phyloP scores from a whole-genome alignment of 306 rosid species.

The Rubus parviflorus region DNA sequence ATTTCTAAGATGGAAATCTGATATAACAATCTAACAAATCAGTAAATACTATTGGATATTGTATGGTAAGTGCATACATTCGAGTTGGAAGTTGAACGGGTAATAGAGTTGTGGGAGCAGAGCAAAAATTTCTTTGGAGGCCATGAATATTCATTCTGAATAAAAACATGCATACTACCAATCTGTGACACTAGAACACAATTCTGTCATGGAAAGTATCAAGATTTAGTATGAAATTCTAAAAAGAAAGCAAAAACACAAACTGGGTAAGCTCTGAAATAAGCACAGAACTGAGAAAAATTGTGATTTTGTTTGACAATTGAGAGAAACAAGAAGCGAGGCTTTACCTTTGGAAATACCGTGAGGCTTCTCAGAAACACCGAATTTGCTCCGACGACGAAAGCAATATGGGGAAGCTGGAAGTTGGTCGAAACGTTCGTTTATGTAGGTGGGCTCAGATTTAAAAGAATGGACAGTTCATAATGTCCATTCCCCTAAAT shows the following conservation, averaged over 20 bases:
- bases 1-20: background rate
- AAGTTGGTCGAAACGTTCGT: background rate
- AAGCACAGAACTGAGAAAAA: background rate
- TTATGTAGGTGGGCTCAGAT: background rate
- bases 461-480: background rate
- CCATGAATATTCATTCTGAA: slow-evolving; percentile 48
- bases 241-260: background rate
- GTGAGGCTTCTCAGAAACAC: background rate
- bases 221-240: background rate
- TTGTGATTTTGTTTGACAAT: background rate
- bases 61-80: slow-evolving; percentile 36
- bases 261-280: slow-evolving; percentile 12
- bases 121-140: slow-evolving; percentile 51
- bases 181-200: background rate
- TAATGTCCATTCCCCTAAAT: no score
- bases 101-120: slow-evolving; percentile 48
- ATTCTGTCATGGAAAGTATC: background rate
- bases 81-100: slow-evolving; percentile 64
- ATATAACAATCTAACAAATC: background rate
- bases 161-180: slow-evolving; percentile 36
- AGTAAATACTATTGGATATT: background rate
- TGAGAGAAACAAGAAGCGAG: background rate
- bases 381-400: background rate
- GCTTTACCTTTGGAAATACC: background rate
- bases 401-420: background rate